Percentiles rank a stretch among this genome's conserved stretches.
Evolutionary conservation across 1,284 basidiomycete species (phyloP).

Genomic region (Volvariella volvacea): DNA sequence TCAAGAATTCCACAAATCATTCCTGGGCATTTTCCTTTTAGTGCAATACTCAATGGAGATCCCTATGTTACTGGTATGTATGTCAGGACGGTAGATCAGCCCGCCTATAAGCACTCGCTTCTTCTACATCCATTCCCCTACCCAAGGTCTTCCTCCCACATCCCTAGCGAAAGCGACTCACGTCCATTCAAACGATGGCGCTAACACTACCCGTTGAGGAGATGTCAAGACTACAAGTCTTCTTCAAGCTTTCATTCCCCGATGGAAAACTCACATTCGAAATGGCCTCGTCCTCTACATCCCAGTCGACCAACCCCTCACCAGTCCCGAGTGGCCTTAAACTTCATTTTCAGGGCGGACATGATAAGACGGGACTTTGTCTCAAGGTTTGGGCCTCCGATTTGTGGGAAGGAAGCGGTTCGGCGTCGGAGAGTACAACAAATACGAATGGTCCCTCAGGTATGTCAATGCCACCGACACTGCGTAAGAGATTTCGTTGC

Average conservation of each 20-base stretch:
- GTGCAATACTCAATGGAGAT: no score
- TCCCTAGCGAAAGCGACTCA: no score
- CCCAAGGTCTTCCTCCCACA: neutral
- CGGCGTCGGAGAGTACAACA: neutral
- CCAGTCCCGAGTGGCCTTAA: conserved; percentile 5
- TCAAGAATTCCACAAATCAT: no score
- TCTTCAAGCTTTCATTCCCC: conserved; percentile 12
- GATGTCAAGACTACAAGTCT: conserved; percentile 11
- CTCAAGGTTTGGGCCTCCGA: conserved; percentile 5
- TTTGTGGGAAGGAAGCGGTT: neutral
- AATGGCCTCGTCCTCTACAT: conserved; percentile 8
- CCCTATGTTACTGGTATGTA: no score
- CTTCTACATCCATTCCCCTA: neutral
- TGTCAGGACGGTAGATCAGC: no score
- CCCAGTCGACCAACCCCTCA: conserved; percentile 1
- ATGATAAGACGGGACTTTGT: conserved; percentile 7
- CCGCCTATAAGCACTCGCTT: no score
- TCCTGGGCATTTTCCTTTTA: no score
- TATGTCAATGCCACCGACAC: neutral
- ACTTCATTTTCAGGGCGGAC: conserved; percentile 8
- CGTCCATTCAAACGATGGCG: conserved; percentile 9
- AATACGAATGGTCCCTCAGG: neutral
- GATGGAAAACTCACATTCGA: conserved; percentile 13
- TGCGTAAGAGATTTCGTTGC: neutral
- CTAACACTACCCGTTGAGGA: conserved; percentile 14